Evolutionary conservation across 306 rosid species (phyloP).

Genomic region (Vigna unguiculata): DNA sequence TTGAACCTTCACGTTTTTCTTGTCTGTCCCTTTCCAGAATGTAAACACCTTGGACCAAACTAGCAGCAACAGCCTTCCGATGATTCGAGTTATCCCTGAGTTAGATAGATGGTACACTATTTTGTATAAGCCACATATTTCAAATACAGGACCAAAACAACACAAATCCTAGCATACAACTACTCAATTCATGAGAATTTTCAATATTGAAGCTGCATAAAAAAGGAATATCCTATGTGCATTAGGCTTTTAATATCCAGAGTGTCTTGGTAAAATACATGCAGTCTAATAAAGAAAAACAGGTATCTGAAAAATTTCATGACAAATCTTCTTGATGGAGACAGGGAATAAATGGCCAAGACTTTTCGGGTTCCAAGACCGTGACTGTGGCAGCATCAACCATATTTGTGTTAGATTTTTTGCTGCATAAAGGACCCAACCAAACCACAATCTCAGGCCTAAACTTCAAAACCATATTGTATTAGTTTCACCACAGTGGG

Average conservation of each 20-base stretch:
- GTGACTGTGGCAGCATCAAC: background rate
- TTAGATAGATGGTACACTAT: slow-evolving; percentile 8
- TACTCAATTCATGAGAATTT: slow-evolving; percentile 26
- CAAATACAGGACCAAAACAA: slow-evolving; percentile 2
- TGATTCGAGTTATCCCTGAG: slow-evolving; percentile 78
- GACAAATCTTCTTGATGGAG: too few species aligned
- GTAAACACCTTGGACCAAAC: slow-evolving; percentile 95
- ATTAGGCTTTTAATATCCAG: background rate
- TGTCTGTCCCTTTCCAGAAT: slow-evolving; percentile 83
- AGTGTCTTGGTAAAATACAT: background rate
- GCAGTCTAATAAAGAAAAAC: background rate
- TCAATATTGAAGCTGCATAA: slow-evolving; percentile 12
- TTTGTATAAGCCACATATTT: slow-evolving; percentile 2
- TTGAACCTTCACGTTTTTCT: slow-evolving; percentile 64
- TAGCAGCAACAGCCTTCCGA: slow-evolving; percentile 82
- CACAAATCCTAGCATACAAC: slow-evolving; percentile 8
- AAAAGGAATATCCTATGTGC: background rate
- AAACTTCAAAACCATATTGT: background rate
- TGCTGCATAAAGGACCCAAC: too few species aligned
- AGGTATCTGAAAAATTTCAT: background rate
- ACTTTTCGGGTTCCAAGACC: background rate
- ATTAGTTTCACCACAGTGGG: background rate
- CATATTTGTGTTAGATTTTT: too few species aligned
- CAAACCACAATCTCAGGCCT: background rate
- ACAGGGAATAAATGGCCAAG: background rate